Percentiles rank a stretch among this genome's conserved stretches.
Evolutionary conservation across 2,329 filamentous ascomycete species (phyloP).

Genomic region (Monosporascus sp.): DNA sequence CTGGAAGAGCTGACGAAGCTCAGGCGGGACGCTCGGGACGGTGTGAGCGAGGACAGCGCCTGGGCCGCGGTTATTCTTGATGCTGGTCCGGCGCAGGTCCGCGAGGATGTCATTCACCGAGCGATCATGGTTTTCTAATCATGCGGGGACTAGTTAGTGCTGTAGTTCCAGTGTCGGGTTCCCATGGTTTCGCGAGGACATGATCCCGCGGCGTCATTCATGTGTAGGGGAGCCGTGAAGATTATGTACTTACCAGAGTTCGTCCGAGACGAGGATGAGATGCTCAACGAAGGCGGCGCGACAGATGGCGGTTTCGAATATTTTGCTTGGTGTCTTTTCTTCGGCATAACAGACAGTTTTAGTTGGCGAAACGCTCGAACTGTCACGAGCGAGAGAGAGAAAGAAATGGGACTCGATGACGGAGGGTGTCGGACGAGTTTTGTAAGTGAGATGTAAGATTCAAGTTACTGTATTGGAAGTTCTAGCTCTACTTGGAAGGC

Average conservation of each 20-base stretch:
- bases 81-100: conserved; percentile 45
- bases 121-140: conserved; percentile 29
- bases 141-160: neutral
- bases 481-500: too few species aligned
- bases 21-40: conserved; percentile 52
- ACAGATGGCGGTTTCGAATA: conserved; percentile 57
- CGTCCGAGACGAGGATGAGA: conserved; percentile 30
- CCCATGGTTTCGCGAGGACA: too few species aligned
- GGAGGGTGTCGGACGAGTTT: too few species aligned
- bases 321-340: conserved; percentile 53
- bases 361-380: conserved; percentile 9
- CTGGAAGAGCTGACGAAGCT: conserved; percentile 54
- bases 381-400: conserved; percentile 5
- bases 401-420: neutral
- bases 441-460: too few species aligned
- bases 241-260: conserved; percentile 12
- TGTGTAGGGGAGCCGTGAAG: neutral
- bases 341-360: conserved; percentile 47
- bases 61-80: conserved; percentile 22
- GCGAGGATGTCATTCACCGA: conserved; percentile 59
- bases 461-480: too few species aligned
- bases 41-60: conserved; percentile 25
- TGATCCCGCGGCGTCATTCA: neutral
- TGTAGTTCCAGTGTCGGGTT: too few species aligned
- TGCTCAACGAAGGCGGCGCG: conserved; percentile 44